These are phyloP conservation scores for Nephromyces sp. DNA, from an alignment of 169 alveolate species.

Conservation along the genomic window DNA sequence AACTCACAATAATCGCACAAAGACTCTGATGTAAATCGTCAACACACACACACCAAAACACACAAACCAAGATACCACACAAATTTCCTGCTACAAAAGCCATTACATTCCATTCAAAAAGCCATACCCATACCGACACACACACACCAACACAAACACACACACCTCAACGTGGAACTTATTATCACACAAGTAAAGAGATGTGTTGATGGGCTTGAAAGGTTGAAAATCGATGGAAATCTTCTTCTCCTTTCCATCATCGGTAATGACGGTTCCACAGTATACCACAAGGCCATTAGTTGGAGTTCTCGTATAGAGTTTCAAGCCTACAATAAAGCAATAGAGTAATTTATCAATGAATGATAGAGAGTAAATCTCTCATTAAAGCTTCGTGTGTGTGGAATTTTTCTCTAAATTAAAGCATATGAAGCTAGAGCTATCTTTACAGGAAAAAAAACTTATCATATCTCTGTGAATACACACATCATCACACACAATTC, in stretches of 20 bases:
- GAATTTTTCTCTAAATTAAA: not conserved
- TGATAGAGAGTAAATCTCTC: not conserved
- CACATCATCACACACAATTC: no score
- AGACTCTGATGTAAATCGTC: not conserved
- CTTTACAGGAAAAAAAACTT: no score
- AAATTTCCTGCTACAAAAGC: not conserved
- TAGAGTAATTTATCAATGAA: not conserved
- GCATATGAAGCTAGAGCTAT: no score
- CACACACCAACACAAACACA: no score
- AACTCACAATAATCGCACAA: no score
- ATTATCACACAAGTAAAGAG: slow-evolving; percentile 91
- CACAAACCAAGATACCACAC: not conserved
- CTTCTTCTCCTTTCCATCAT: slow-evolving; percentile 73
- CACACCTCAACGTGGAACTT: slow-evolving; percentile 85
- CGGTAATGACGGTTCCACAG: slow-evolving; percentile 91
- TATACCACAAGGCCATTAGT: slow-evolving; percentile 93
- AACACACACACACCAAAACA: not conserved
- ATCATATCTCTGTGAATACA: no score
- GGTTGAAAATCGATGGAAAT: slow-evolving; percentile 94
- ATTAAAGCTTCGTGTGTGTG: not conserved
- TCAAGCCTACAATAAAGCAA: slow-evolving; percentile 55
- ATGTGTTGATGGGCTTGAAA: slow-evolving; percentile 92
- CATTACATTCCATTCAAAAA: not conserved
- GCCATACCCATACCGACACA: no score
- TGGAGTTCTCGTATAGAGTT: slow-evolving; percentile 90